phyloP scores from a whole-genome alignment of 2,329 filamentous ascomycete genomes.

The Apiospora rasikravindrae region DNA sequence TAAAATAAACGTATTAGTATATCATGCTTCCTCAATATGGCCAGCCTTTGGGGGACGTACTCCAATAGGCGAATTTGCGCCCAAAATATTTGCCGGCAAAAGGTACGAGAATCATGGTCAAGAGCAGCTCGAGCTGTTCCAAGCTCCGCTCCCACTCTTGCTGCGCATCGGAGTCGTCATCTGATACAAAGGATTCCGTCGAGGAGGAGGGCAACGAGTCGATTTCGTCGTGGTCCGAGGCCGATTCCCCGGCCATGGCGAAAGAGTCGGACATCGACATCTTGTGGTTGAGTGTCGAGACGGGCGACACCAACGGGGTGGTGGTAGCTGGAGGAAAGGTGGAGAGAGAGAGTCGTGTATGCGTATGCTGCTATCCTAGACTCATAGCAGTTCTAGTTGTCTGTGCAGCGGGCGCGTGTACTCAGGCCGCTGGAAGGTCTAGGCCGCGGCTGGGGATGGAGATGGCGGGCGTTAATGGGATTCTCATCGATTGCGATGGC shows the following conservation, averaged over 20 bases:
- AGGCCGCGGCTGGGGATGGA: slow-evolving; percentile 1
- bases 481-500: slow-evolving; percentile 7
- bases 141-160: slow-evolving; percentile 93
- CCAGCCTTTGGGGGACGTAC: slow-evolving; percentile 59
- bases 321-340: neutral
- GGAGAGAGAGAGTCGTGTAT: neutral
- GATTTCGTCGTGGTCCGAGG: slow-evolving; percentile 61
- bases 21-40: neutral
- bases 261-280: slow-evolving; percentile 54
- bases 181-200: slow-evolving; percentile 59
- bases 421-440: slow-evolving; percentile 8
- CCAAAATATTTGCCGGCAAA: slow-evolving; percentile 96
- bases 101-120: slow-evolving; percentile 94
- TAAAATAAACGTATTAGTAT: slow-evolving; percentile 41
- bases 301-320: neutral
- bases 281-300: slow-evolving; percentile 20
- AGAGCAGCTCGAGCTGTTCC: slow-evolving; percentile 88
- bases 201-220: slow-evolving; percentile 69
- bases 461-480: neutral
- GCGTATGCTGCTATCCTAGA: slow-evolving; percentile 4
- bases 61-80: slow-evolving; percentile 94
- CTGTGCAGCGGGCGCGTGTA: neutral
- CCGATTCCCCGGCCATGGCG: slow-evolving; percentile 54
- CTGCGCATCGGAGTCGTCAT: slow-evolving; percentile 82
- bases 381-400: slow-evolving; percentile 7